These are phyloP conservation scores for Scheffersomyces lignicola DNA, from an alignment of 1,139 yeast species.

Conservation along the genomic window DNA sequence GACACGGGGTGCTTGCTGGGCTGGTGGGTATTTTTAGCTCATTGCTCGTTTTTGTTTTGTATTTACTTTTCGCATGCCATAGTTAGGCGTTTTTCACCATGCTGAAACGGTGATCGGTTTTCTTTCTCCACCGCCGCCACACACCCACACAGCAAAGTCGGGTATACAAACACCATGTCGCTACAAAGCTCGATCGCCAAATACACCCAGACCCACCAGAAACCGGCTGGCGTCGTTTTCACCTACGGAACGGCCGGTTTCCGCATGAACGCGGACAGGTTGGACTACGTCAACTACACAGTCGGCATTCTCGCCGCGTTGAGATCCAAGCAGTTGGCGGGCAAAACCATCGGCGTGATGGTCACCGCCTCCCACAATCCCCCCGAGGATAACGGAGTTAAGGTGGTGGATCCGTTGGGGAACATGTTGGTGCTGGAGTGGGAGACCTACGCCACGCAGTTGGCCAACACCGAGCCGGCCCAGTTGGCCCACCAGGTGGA, in stretches of 20 bases:
- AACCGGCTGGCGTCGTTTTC: slow-evolving; percentile 48
- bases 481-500: slow-evolving; percentile 27
- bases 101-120: too few relatives aligned
- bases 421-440: slow-evolving; percentile 85
- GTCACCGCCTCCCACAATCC: slow-evolving; percentile 98
- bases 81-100: too few relatives aligned
- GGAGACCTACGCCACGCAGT: slow-evolving; percentile 78
- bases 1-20: too few relatives aligned
- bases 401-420: slow-evolving; percentile 90
- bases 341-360: slow-evolving; percentile 85
- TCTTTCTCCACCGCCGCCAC: too few relatives aligned
- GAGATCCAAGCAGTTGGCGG: slow-evolving; percentile 69
- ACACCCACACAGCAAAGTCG: slow-evolving; percentile 13
- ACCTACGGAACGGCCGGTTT: slow-evolving; percentile 97
- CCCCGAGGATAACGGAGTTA: slow-evolving; percentile 94
- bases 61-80: too few relatives aligned
- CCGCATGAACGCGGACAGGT: slow-evolving; percentile 66
- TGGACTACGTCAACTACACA: slow-evolving; percentile 83
- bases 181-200: background rate
- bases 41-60: too few relatives aligned
- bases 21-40: too few relatives aligned
- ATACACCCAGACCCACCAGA: slow-evolving; percentile 31
- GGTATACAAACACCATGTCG: slow-evolving; percentile 11
- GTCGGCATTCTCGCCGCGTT: slow-evolving; percentile 82
- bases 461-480: slow-evolving; percentile 69